These are phyloP conservation scores for Avicennia marina DNA, from an alignment of 257 asterid species.

Conservation along the genomic window DNA sequence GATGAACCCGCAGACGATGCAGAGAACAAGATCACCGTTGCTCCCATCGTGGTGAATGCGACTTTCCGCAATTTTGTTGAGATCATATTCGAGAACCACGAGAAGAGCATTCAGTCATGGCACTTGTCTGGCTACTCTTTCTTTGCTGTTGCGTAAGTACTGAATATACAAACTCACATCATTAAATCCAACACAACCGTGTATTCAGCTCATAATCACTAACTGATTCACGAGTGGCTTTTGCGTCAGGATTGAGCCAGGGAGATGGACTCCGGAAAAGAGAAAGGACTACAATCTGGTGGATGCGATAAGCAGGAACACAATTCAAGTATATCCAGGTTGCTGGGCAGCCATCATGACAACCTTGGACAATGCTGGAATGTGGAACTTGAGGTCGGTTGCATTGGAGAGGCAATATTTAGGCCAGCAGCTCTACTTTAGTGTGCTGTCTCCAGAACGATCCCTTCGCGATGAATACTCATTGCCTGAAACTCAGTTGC, in stretches of 20 bases:
- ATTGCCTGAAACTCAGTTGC: slow-evolving; percentile 18
- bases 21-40: slow-evolving; percentile 21
- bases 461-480: slow-evolving; percentile 52
- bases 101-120: slow-evolving; percentile 54
- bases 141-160: slow-evolving; percentile 61
- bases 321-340: slow-evolving; percentile 53
- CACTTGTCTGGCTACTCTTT: slow-evolving; percentile 59
- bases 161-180: background rate
- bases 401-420: slow-evolving; percentile 37
- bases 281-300: slow-evolving; percentile 45
- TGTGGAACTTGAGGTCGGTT: slow-evolving; percentile 52
- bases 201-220: background rate
- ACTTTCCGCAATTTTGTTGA: slow-evolving; percentile 46
- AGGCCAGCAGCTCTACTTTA: slow-evolving; percentile 56
- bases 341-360: slow-evolving; percentile 53
- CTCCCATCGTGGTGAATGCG: slow-evolving; percentile 35
- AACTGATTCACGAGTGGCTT: background rate
- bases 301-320: slow-evolving; percentile 51
- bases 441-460: slow-evolving; percentile 42
- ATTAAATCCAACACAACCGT: background rate
- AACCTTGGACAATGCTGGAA: slow-evolving; percentile 56
- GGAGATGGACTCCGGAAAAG: slow-evolving; percentile 40
- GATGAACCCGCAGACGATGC: slow-evolving; percentile 30
- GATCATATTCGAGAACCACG: slow-evolving; percentile 47
- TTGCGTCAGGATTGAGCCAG: slow-evolving; percentile 46